Percentiles rank a stretch among this genome's conserved stretches.
Conservation (phyloP, 2,329 filamentous ascomycete genomes). For the Clathrospora elynae region DNA sequence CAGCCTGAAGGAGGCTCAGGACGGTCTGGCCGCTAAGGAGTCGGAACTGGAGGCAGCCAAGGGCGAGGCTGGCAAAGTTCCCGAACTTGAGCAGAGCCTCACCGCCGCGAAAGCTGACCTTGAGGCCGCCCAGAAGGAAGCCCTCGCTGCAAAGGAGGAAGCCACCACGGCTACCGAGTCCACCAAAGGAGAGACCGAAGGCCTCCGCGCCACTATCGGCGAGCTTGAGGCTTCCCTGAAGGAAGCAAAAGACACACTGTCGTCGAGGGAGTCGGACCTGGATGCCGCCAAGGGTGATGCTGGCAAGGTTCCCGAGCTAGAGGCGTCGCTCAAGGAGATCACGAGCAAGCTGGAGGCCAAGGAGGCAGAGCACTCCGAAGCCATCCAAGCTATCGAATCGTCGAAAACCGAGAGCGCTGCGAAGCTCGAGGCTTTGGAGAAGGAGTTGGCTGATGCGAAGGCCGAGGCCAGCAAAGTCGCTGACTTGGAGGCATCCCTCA, state of each 20-base stretch:
- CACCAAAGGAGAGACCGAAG: constrained; percentile 23
- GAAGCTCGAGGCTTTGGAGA: constrained; percentile 20
- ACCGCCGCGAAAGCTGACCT: constrained; percentile 23
- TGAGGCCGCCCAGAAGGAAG: constrained; percentile 19
- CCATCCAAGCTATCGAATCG: constrained; percentile 21
- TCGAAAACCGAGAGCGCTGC: constrained; percentile 18
- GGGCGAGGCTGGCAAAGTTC: constrained; percentile 26
- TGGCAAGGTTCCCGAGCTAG: constrained; percentile 26
- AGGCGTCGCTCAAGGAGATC: constrained; percentile 25
- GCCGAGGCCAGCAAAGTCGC: constrained; percentile 34
- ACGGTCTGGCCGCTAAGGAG: constrained; percentile 22
- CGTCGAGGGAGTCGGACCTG: constrained; percentile 22
- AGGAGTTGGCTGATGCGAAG: constrained; percentile 28
- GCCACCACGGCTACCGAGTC: constrained; percentile 20
- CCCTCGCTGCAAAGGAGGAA: constrained; percentile 17
- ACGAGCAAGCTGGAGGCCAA: constrained; percentile 21
- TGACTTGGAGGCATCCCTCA: constrained; percentile 31
- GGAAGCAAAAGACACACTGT: constrained; percentile 17
- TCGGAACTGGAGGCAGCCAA: constrained; percentile 24
- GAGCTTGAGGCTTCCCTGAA: constrained; percentile 26
- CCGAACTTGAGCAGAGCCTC: constrained; percentile 25
- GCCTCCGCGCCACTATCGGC: constrained; percentile 22
- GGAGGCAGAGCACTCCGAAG: constrained; percentile 19
- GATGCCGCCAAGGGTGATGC: constrained; percentile 21
- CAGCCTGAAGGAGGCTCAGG: constrained; percentile 17